phyloP scores from a whole-genome alignment of 108 stramenopile species.

The Nitzschia inconspicua region DNA sequence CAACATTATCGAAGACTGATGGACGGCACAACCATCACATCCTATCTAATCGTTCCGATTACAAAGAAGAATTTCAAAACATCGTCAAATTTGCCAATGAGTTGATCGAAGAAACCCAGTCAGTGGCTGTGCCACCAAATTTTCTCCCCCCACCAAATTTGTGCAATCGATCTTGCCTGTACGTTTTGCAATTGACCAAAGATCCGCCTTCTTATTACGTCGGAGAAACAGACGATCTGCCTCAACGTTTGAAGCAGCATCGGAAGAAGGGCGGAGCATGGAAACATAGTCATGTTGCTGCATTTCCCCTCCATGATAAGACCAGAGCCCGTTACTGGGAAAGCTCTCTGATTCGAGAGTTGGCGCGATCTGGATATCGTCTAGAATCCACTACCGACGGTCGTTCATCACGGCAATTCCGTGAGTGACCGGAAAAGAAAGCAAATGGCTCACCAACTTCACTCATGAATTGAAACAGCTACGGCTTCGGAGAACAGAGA shows the following conservation, averaged over 20 bases:
- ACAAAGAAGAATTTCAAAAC: conserved; percentile 11
- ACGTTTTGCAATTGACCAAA: conserved; percentile 52
- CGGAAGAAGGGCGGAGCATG: conserved; percentile 56
- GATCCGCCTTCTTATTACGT: conserved; percentile 64
- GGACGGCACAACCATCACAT: too few relatives aligned
- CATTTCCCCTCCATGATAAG: conserved; percentile 61
- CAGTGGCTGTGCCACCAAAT: conserved; percentile 52
- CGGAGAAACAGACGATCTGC: conserved; percentile 81
- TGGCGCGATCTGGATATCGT: conserved; percentile 57
- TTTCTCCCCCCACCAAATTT: conserved; percentile 62
- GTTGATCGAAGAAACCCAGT: conserved; percentile 1
- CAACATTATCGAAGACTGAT: too few relatives aligned
- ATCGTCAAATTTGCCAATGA: conserved; percentile 28
- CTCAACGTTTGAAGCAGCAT: conserved; percentile 60
- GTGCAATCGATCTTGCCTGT: conserved; percentile 71
- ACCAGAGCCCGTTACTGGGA: conserved; percentile 63
- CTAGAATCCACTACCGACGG: conserved; percentile 66
- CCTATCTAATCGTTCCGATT: too few relatives aligned
- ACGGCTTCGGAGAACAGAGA: too few relatives aligned
- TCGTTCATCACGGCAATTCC: conserved; percentile 17
- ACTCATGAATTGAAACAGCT: too few relatives aligned
- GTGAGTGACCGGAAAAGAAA: too few relatives aligned
- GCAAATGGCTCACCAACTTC: too few relatives aligned
- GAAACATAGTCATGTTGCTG: conserved; percentile 34
- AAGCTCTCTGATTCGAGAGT: conserved; percentile 58